phyloP scores from a whole-genome alignment of 1,284 basidiomycete species.

The Exsudoporus floridanus region DNA sequence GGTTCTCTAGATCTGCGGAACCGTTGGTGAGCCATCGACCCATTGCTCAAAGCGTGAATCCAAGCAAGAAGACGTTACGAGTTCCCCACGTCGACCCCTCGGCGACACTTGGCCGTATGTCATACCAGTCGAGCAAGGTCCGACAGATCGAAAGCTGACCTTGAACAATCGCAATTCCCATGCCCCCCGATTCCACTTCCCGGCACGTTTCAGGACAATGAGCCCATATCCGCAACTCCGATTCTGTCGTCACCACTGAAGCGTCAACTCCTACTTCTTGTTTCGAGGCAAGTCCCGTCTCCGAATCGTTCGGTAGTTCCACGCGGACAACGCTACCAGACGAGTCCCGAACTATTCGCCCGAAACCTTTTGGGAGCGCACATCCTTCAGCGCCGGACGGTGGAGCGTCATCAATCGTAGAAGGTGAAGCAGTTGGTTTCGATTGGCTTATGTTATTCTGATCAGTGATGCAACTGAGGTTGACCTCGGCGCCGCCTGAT shows the following conservation, averaged over 20 bases:
- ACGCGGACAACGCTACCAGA: slow-evolving; percentile 79
- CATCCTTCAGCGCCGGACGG: slow-evolving; percentile 1
- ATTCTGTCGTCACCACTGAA: slow-evolving; percentile 8
- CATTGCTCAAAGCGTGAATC: not conserved
- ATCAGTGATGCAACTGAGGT: slow-evolving; percentile 11
- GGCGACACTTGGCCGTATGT: not conserved
- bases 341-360: slow-evolving; percentile 83
- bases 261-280: slow-evolving; percentile 34
- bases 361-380: slow-evolving; percentile 69
- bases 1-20: slow-evolving; percentile 46
- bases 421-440: not conserved
- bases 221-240: slow-evolving; percentile 24
- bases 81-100: not conserved
- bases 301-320: slow-evolving; percentile 63
- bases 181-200: not conserved
- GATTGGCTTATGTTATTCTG: not conserved
- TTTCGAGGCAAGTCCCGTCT: slow-evolving; percentile 27
- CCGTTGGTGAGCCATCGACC: slow-evolving; percentile 11
- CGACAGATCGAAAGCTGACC: slow-evolving; percentile 35
- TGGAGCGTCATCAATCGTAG: not conserved
- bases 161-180: slow-evolving; percentile 28
- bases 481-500: slow-evolving; percentile 57
- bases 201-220: slow-evolving; percentile 1
- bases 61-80: slow-evolving; percentile 1
- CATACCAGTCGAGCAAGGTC: not conserved